Conservation (phyloP, 305 asterid genomes). For the Petunia hybrid region DNA sequence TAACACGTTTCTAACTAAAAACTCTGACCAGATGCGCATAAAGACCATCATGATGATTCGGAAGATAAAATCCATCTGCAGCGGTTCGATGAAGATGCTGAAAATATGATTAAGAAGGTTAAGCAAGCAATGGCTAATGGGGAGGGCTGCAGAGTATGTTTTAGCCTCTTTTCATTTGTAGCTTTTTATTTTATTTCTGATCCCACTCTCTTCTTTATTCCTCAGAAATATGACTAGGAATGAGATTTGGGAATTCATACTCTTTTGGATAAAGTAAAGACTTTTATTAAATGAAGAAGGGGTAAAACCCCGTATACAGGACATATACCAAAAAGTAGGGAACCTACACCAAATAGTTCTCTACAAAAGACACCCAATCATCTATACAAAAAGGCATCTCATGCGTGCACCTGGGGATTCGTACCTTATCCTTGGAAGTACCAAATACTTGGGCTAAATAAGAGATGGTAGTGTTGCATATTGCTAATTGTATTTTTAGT, state of each 20-base stretch:
- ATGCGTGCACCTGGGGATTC: neutral
- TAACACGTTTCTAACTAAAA: conserved; percentile 23
- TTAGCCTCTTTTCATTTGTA: conserved; percentile 32
- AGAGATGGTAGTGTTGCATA: neutral
- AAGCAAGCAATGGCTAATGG: conserved; percentile 84
- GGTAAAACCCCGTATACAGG: no score
- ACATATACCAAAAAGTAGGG: no score
- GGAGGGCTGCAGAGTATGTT: conserved; percentile 96
- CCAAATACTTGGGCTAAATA: neutral
- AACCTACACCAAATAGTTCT: no score
- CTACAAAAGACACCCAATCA: no score
- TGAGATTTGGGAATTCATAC: neutral
- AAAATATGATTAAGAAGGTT: conserved; percentile 79
- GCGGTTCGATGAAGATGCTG: conserved; percentile 83
- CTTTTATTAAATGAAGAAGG: no score
- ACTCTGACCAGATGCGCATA: conserved; percentile 63
- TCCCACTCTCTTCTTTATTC: neutral
- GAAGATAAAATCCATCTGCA: conserved; percentile 68
- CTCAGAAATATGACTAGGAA: neutral
- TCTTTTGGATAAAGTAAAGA: no score
- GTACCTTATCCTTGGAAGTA: conserved; percentile 8
- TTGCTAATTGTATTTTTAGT: conserved; percentile 32
- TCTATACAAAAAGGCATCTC: no score
- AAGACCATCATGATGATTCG: conserved; percentile 74
- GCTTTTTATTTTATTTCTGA: conserved; percentile 20